Conservation (phyloP, 495 filamentous ascomycete species). For the Astrocystis sublimbata region DNA sequence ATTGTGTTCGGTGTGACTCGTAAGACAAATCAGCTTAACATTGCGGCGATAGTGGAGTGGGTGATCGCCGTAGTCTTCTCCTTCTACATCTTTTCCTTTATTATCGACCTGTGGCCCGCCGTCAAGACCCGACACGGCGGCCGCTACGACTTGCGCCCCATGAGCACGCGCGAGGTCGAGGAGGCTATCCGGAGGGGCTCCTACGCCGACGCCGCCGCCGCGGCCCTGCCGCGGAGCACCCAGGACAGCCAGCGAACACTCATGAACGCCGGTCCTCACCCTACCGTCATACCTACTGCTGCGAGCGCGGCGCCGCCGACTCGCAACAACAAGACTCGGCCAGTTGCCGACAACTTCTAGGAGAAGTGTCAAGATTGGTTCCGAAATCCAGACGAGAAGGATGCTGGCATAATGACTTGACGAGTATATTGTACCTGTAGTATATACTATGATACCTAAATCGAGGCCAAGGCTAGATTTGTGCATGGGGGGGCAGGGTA, state of each 20-base stretch:
- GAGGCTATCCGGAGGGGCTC: conserved; percentile 22
- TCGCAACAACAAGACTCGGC: conserved; percentile 1
- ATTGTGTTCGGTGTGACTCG: conserved; percentile 59
- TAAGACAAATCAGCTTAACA: conserved; percentile 47
- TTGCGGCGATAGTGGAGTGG: conserved; percentile 69
- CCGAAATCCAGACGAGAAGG: not conserved
- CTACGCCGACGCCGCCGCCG: conserved; percentile 5
- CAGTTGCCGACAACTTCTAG: conserved; percentile 12
- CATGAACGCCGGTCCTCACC: conserved; percentile 1
- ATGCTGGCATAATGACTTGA: conserved; percentile 4
- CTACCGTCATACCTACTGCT: conserved; percentile 5
- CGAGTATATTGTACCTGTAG: conserved; percentile 4
- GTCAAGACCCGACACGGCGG: conserved; percentile 37
- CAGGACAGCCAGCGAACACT: conserved; percentile 30
- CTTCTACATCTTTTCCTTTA: conserved; percentile 85
- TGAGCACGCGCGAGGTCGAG: conserved; percentile 30
- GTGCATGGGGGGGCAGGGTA: not conserved
- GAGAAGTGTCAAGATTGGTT: not conserved
- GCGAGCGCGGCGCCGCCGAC: not conserved
- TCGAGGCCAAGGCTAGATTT: not conserved
- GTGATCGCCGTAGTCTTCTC: conserved; percentile 86
- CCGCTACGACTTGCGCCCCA: conserved; percentile 14
- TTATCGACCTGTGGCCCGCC: conserved; percentile 83
- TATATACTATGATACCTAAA: not conserved
- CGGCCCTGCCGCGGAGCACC: conserved; percentile 16